Percentiles rank a stretch among this genome's conserved stretches.
Evolutionary conservation across 306 rosid genomes (phyloP).

Genomic region (Betula pendula): DNA sequence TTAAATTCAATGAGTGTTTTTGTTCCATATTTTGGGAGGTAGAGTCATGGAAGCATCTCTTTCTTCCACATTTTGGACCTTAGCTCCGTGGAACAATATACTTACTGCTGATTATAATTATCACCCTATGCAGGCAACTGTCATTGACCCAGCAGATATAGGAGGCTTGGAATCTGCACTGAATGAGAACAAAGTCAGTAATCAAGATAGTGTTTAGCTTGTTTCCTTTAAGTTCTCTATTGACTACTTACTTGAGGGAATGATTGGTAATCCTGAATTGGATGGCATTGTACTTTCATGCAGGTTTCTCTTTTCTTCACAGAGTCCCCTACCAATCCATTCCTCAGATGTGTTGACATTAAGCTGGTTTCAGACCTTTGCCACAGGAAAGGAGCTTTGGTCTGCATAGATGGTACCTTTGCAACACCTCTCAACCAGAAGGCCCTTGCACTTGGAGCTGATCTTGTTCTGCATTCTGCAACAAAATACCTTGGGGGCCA

Average conservation of each 20-base stretch:
- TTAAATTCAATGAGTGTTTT: background rate
- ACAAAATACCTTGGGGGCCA: conserved; percentile 93
- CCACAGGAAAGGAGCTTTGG: conserved; percentile 77
- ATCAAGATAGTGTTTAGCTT: conserved; percentile 14
- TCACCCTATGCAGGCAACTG: conserved; percentile 58
- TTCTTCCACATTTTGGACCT: too few relatives aligned
- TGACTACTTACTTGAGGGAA: background rate
- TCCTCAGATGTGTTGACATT: conserved; percentile 90
- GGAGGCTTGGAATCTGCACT: conserved; percentile 69
- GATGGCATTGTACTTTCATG: conserved; percentile 24
- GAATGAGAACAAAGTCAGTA: conserved; percentile 72
- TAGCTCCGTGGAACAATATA: background rate
- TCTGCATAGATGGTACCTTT: conserved; percentile 93
- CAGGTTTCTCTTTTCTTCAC: conserved; percentile 94
- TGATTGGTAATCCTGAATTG: conserved; percentile 9
- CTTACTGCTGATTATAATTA: conserved; percentile 14
- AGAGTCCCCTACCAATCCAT: conserved; percentile 97
- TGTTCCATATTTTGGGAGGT: background rate
- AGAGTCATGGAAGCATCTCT: too few relatives aligned
- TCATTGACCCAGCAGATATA: conserved; percentile 86
- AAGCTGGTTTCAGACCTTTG: conserved; percentile 90
- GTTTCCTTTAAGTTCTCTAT: conserved; percentile 2
- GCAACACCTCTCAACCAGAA: conserved; percentile 97
- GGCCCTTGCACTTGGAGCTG: conserved; percentile 89
- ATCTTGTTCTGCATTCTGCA: conserved; percentile 79